A percentile compares a stretch with the other conserved stretches of the same genome.
Evolutionary conservation across 805 yeast genomes (phyloP).

Genomic region (Debaryomyces hansenii): DNA sequence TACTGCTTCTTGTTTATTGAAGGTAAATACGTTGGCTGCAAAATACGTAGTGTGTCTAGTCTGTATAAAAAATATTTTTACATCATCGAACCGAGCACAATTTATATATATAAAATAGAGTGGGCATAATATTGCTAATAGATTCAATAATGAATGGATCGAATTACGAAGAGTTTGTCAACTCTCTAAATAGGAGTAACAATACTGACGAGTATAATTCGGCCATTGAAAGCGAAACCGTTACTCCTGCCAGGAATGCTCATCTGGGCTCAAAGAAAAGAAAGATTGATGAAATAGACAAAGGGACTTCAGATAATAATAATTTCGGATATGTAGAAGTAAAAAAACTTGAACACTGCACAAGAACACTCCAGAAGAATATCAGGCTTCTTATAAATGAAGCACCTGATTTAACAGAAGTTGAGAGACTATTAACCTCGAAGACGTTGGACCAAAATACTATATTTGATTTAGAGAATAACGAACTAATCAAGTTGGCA

Average conservation of each 20-base stretch:
- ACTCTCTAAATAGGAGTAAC: background rate
- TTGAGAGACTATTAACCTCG: conserved; percentile 28
- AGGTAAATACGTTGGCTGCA: background rate
- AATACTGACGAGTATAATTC: background rate
- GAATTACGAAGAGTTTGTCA: background rate
- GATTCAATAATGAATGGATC: background rate
- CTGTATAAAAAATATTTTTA: background rate
- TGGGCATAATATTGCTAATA: too few relatives aligned
- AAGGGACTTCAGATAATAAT: background rate
- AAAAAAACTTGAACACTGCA: conserved; percentile 39
- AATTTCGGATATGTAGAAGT: conserved; percentile 34
- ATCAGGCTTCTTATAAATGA: conserved; percentile 50
- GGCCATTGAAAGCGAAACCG: background rate
- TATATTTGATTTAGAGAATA: conserved; percentile 50
- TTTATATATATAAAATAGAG: background rate
- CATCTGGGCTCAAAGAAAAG: background rate
- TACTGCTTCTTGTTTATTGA: too few relatives aligned
- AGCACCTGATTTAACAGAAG: conserved; percentile 55
- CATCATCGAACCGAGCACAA: background rate
- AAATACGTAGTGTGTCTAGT: background rate
- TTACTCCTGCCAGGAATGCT: background rate
- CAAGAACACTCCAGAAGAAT: conserved; percentile 48
- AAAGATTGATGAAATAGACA: background rate
- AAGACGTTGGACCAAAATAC: conserved; percentile 43
- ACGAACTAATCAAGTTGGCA: conserved; percentile 58